Percentiles rank a stretch among this genome's conserved stretches.
Conservation (phyloP, 345 rosid genomes). For the Jatropha curcas region DNA sequence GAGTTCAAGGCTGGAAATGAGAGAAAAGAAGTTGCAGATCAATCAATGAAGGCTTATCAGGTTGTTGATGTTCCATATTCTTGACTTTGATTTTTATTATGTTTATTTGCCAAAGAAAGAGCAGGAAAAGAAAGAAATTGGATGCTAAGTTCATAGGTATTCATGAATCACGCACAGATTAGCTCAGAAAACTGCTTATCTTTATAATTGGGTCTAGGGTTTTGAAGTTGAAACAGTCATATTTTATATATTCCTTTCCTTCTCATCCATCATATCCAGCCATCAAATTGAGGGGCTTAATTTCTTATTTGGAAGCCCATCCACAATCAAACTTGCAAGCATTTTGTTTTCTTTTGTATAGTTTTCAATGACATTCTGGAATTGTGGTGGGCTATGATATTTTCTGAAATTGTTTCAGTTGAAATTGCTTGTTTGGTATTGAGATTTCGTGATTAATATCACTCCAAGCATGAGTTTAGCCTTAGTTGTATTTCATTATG, state of each 20-base stretch:
- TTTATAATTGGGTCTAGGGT: neutral
- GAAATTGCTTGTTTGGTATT: no score
- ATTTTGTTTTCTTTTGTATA: neutral
- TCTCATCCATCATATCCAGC: neutral
- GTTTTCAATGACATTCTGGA: neutral
- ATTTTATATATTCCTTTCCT: neutral
- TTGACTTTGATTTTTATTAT: neutral
- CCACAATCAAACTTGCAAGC: neutral
- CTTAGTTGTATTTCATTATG: neutral
- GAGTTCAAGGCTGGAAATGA: constrained; percentile 57
- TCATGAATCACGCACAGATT: neutral
- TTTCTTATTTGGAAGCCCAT: neutral
- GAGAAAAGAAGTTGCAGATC: constrained; percentile 58
- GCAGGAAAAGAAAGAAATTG: neutral
- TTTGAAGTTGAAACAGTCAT: neutral
- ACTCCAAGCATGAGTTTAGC: neutral
- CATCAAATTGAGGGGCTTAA: neutral
- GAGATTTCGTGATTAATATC: no score
- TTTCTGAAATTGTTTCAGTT: neutral
- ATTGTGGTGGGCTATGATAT: neutral
- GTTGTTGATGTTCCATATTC: constrained; percentile 9
- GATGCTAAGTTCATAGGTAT: neutral
- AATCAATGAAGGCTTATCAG: constrained; percentile 70
- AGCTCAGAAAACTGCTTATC: neutral
- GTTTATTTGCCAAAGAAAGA: neutral